Percentiles rank a stretch among this genome's conserved stretches.
Conservation (phyloP, 73 alveolate species). For the Symbiodinium natans region DNA sequence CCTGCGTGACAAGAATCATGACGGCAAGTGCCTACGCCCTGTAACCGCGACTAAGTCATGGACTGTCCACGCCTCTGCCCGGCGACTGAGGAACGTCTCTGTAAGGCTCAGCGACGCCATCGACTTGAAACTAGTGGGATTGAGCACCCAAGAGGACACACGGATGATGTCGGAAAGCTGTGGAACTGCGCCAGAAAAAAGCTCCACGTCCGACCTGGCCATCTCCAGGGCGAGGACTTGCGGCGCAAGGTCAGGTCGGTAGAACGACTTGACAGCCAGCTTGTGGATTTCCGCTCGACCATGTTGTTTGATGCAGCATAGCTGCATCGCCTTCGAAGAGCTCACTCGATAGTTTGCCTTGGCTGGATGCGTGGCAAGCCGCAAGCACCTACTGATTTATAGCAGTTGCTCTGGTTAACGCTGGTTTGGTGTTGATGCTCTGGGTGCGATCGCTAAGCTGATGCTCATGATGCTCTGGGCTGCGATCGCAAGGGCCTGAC, state of each 20-base stretch:
- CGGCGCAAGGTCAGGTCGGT: background rate
- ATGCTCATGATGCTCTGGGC: no score
- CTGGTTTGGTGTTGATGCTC: no score
- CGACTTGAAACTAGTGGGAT: background rate
- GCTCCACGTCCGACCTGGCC: background rate
- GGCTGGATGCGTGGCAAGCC: background rate
- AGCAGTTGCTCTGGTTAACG: no score
- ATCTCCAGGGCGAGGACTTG: background rate
- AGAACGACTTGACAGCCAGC: background rate
- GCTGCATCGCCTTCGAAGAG: background rate
- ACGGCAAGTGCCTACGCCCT: no score
- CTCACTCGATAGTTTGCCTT: background rate
- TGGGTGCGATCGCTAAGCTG: no score
- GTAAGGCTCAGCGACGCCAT: background rate
- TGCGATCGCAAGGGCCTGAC: no score
- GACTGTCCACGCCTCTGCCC: background rate
- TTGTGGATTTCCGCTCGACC: background rate
- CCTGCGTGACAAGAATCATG: background rate
- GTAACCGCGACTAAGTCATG: background rate
- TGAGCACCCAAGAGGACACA: background rate
- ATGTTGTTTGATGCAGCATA: background rate
- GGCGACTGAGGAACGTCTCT: background rate
- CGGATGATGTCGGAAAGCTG: background rate
- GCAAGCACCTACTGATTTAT: no score
- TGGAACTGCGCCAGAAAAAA: background rate